A percentile compares a stretch with the other conserved stretches of the same genome.
phyloP scores from a whole-genome alignment of 1,284 basidiomycete genomes.

The Ustilago tritici region DNA sequence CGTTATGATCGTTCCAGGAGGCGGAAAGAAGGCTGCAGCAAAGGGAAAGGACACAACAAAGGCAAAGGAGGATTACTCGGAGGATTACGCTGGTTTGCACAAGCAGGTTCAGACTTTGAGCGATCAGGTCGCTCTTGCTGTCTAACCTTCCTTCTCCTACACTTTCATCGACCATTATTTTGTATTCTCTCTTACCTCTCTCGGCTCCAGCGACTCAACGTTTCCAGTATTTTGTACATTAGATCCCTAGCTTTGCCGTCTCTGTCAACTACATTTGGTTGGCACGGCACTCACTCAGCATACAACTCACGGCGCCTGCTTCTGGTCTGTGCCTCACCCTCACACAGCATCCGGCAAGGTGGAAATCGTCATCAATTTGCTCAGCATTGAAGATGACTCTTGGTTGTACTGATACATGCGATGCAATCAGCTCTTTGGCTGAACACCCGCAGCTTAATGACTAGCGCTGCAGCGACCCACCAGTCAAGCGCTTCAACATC shows the following conservation, averaged over 20 bases:
- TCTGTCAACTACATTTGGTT: background rate
- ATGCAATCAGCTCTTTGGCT: too few species aligned
- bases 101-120: slow-evolving; percentile 74
- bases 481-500: slow-evolving; percentile 36
- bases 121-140: slow-evolving; percentile 44
- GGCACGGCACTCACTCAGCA: slow-evolving; percentile 8
- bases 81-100: slow-evolving; percentile 85
- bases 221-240: slow-evolving; percentile 19
- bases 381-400: too few species aligned
- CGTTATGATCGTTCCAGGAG: slow-evolving; percentile 80
- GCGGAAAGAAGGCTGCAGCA: slow-evolving; percentile 76
- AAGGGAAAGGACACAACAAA: slow-evolving; percentile 73
- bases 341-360: background rate
- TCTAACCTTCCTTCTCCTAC: slow-evolving; percentile 11
- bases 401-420: too few species aligned
- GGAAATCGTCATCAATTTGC: too few species aligned
- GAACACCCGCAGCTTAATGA: too few species aligned
- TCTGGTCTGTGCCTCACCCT: background rate
- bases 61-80: slow-evolving; percentile 81
- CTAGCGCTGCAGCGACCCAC: slow-evolving; percentile 7
- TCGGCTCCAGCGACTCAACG: background rate
- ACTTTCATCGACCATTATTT: background rate
- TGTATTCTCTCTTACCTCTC: slow-evolving; percentile 2
- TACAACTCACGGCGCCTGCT: background rate
- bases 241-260: background rate